phyloP scores from a whole-genome alignment of 2,329 filamentous ascomycete species.

The Juglanconis juglandina region DNA sequence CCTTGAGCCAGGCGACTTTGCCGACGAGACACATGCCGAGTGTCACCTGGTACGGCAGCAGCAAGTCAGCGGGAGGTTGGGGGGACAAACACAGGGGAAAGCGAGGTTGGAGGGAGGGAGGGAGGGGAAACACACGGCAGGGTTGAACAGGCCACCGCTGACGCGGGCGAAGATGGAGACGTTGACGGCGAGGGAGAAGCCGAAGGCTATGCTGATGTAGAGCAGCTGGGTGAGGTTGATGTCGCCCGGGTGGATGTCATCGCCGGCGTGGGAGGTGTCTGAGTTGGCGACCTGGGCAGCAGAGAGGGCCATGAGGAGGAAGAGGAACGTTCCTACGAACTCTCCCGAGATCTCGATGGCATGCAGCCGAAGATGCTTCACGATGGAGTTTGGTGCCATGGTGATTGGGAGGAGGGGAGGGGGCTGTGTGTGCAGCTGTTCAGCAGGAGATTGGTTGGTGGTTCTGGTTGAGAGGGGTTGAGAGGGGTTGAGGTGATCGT shows the following conservation, averaged over 20 bases:
- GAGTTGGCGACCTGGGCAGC: slow-evolving; percentile 26
- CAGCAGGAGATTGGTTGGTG: background rate
- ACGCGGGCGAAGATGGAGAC: slow-evolving; percentile 16
- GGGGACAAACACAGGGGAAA: background rate
- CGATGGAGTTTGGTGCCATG: slow-evolving; percentile 8
- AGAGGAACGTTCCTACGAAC: slow-evolving; percentile 17
- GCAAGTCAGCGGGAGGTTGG: background rate
- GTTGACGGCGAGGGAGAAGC: slow-evolving; percentile 16
- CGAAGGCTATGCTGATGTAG: slow-evolving; percentile 21
- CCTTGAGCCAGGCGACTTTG: slow-evolving; percentile 37
- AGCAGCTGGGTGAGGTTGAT: slow-evolving; percentile 24
- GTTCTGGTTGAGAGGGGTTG: background rate
- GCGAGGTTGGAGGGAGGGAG: background rate
- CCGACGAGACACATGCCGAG: slow-evolving; percentile 45
- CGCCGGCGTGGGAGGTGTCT: slow-evolving; percentile 4
- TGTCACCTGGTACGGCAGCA: slow-evolving; percentile 25
- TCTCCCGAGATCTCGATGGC: slow-evolving; percentile 15
- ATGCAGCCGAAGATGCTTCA: slow-evolving; percentile 10
- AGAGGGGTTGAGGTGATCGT: background rate
- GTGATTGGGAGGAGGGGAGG: background rate
- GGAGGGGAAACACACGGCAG: slow-evolving; percentile 10
- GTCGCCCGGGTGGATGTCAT: slow-evolving; percentile 10
- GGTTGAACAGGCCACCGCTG: slow-evolving; percentile 18
- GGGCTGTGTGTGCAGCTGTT: background rate
- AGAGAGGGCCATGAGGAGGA: slow-evolving; percentile 16